Conservation (phyloP, 208 protist genomes). For the Acanthamoeba castellanii region DNA sequence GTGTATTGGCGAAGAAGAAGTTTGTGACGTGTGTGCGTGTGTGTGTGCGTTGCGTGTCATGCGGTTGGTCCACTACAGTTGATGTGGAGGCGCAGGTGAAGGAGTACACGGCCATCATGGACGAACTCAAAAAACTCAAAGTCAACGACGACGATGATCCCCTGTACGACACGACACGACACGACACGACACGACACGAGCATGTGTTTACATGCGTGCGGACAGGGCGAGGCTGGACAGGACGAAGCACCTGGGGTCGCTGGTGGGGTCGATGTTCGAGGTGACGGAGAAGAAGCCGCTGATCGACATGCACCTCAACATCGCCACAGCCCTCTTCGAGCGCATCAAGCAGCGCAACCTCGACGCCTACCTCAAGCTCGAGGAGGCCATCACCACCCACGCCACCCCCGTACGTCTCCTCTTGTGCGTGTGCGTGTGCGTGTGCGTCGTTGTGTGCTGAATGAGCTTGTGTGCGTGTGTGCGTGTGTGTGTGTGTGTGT, state of each 20-base stretch:
- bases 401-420: not conserved
- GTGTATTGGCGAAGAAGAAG: not conserved
- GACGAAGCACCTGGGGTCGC: constrained; percentile 57
- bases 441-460: too few species aligned
- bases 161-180: not conserved
- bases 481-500: too few species aligned
- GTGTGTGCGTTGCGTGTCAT: not conserved
- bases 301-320: constrained; percentile 89
- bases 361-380: constrained; percentile 87
- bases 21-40: not conserved
- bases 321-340: constrained; percentile 88
- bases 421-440: not conserved
- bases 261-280: constrained; percentile 77
- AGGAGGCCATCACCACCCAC: constrained; percentile 87
- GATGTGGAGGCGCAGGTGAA: constrained; percentile 67
- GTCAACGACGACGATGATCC: constrained; percentile 62
- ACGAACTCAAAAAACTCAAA: constrained; percentile 76
- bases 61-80: not conserved
- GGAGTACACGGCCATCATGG: constrained; percentile 75
- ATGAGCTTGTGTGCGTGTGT: too few species aligned
- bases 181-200: not conserved
- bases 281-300: constrained; percentile 87
- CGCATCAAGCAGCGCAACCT: constrained; percentile 86
- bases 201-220: too few species aligned
- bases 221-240: constrained; percentile 16